Conservation (phyloP, 108 stramenopile genomes). For the Epithemia pelagica region DNA sequence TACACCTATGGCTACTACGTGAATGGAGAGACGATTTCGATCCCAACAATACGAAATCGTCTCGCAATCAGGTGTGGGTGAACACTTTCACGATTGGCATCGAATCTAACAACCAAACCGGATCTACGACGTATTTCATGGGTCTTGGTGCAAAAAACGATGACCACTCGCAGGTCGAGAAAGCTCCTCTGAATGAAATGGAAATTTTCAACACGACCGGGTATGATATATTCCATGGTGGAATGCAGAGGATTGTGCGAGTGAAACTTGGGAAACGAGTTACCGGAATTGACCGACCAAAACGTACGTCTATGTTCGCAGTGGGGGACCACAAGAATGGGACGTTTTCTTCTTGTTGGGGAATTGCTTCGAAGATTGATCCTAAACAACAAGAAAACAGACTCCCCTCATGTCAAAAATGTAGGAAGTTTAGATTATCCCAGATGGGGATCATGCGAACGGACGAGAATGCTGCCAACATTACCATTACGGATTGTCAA, state of each 20-base stretch:
- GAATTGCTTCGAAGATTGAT: neutral
- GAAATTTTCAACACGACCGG: neutral
- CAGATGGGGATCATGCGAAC: no score
- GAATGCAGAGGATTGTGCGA: neutral
- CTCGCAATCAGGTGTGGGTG: neutral
- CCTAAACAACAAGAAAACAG: neutral
- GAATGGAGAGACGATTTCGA: neutral
- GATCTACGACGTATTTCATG: neutral
- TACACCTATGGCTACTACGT: neutral
- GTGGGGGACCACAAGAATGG: neutral
- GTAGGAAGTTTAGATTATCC: neutral
- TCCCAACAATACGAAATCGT: neutral
- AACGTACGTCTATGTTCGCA: neutral
- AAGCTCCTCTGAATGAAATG: neutral
- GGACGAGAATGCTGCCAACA: neutral
- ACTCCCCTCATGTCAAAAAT: neutral
- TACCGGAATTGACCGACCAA: neutral
- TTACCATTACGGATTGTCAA: neutral
- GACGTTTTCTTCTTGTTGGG: neutral
- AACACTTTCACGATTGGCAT: neutral
- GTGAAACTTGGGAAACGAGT: neutral
- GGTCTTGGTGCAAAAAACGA: neutral
- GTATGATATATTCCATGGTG: neutral
- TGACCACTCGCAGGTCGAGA: neutral
- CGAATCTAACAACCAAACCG: neutral